Percentiles rank a stretch among this genome's conserved stretches.
Conservation (phyloP, 2,329 filamentous ascomycete species). For the Xylaria sp. region DNA sequence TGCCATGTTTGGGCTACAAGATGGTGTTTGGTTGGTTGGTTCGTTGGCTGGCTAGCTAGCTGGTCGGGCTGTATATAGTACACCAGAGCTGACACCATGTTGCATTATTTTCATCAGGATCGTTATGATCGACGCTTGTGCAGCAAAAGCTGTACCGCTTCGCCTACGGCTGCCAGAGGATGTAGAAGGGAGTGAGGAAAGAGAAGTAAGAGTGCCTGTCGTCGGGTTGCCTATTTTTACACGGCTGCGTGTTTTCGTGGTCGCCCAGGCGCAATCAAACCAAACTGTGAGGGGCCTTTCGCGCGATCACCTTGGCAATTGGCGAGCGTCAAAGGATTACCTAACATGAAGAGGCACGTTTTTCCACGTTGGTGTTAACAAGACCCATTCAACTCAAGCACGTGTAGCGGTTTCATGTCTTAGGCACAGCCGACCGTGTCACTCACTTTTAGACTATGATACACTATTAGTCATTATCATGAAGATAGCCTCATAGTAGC, state of each 20-base stretch:
- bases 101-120: constrained; percentile 25
- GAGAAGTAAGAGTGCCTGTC: neutral
- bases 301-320: neutral
- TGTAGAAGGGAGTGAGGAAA: neutral
- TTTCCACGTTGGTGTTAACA: constrained; percentile 13
- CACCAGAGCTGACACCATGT: neutral
- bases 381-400: constrained; percentile 15
- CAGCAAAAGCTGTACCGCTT: neutral
- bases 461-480: neutral
- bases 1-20: neutral
- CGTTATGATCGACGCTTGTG: constrained; percentile 27
- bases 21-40: neutral
- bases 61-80: too few relatives aligned
- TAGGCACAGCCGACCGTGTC: neutral
- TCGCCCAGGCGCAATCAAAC: too few relatives aligned
- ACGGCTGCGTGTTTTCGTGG: constrained; percentile 1
- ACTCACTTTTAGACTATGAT: neutral
- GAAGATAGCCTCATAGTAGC: neutral
- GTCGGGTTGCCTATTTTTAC: neutral
- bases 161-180: neutral
- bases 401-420: constrained; percentile 28
- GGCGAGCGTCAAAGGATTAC: constrained; percentile 2
- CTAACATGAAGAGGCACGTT: constrained; percentile 22
- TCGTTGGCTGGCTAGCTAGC: too few relatives aligned
- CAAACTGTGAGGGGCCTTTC: too few relatives aligned